A percentile compares a stretch with the other conserved stretches of the same genome.
Evolutionary conservation across 2,329 filamentous ascomycete genomes (phyloP).

Genomic region (Aspergillus tanneri): DNA sequence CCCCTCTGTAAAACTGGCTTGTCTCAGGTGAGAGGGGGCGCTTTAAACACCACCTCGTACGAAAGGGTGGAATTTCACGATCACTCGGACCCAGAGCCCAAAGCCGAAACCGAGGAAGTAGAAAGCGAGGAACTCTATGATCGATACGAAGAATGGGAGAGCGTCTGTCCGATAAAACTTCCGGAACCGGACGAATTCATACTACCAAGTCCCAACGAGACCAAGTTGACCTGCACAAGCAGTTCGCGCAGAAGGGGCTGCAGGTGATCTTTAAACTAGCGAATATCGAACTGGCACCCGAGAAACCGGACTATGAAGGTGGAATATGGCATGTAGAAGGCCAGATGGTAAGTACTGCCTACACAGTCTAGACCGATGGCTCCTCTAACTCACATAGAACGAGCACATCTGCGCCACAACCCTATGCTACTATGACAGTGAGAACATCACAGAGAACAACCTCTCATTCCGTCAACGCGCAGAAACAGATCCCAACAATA

Average conservation of each 20-base stretch:
- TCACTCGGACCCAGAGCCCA: conserved; percentile 2
- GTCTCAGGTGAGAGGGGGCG: not conserved
- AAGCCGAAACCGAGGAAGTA: conserved; percentile 3
- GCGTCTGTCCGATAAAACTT: conserved; percentile 7
- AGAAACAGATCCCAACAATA: conserved; percentile 2
- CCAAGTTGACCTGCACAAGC: conserved; percentile 21
- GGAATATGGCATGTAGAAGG: conserved; percentile 49
- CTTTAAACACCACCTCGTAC: conserved; percentile 13
- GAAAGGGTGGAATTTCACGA: conserved; percentile 6
- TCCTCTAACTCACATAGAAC: conserved; percentile 39
- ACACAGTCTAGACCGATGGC: not conserved
- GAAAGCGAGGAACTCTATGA: conserved; percentile 10
- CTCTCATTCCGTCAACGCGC: conserved; percentile 52
- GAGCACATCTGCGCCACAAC: conserved; percentile 64
- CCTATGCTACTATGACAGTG: conserved; percentile 63
- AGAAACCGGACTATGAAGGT: conserved; percentile 55
- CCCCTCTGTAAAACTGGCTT: conserved; percentile 48
- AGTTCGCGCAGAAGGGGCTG: conserved; percentile 37
- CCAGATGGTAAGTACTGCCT: conserved; percentile 20
- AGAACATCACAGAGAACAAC: conserved; percentile 59
- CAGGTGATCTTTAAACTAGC: conserved; percentile 61
- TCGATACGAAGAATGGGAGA: conserved; percentile 1
- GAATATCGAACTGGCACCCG: conserved; percentile 60
- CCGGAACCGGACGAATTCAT: conserved; percentile 18
- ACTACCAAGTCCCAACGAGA: not conserved